Evolutionary conservation across 371 early-diverging fungal genomes (phyloP), one percentile per base, ranked within the genome.

Genomic region (Mucor indicus): DNA sequence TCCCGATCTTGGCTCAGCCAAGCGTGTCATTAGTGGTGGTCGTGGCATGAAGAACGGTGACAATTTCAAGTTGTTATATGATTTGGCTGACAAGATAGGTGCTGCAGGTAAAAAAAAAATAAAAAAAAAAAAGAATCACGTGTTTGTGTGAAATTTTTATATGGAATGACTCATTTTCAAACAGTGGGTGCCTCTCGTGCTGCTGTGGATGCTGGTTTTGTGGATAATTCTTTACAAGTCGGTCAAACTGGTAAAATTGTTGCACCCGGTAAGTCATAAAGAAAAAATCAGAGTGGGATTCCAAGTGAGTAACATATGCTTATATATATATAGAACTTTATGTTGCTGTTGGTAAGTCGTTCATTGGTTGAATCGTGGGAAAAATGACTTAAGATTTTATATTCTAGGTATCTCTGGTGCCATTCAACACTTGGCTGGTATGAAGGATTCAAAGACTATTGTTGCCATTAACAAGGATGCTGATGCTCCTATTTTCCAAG

Each of bases 191-290:
- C 96, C 19, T 96, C 96, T 47, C 91, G 98, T 60, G 98, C 97
- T 52, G 98, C 98, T 41, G 97, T 97, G 20, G 98, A 98, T 81
- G 93, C 96, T 46, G 97, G 97, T 30, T 98, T 86, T 74, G 96
- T 91, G 49, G 88, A 87, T 71, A 97, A 98, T 78, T 92, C 93
- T 22, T 74, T 96, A 37, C 97, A 98, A 79, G 91, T 98, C 40
- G 98, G 98, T 13, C 98, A 98, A 74, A 98, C 98, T 11, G 98
- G 98, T 53, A 96, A 96, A 78, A 93, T 96, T 50, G 89, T 98
- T 53, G 98, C 98, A 15, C 98, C 98, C 37, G 84, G 82, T 72
- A 69, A 56, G 63, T 48, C 4, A 12, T 36, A 40, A 23, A 23
- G 6, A n/a, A n/a, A n/a, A n/a, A n/a, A n/a, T n/a, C n/a, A n/a